phyloP scores from a whole-genome alignment of 1,139 yeast genomes.

The Chernovozyma sophiae-reginae region DNA sequence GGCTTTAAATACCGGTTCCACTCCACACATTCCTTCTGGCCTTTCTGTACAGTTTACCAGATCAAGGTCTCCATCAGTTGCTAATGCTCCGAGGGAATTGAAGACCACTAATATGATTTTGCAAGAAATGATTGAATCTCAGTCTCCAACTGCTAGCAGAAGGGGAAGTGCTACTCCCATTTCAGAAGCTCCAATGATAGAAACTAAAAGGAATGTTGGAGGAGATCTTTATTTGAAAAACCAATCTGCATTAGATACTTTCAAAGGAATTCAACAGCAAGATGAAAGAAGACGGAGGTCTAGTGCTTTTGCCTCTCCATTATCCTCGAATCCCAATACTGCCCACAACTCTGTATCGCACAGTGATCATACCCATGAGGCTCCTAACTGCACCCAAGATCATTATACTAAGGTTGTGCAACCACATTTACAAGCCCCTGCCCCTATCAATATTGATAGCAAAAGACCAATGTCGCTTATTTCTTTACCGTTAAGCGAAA shows the following conservation, averaged over 20 bases:
- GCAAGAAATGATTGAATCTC: slow-evolving; percentile 36
- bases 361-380: not conserved
- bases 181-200: slow-evolving; percentile 44
- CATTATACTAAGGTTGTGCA: not conserved
- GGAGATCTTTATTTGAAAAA: slow-evolving; percentile 50
- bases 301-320: slow-evolving; percentile 24
- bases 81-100: slow-evolving; percentile 24
- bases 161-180: slow-evolving; percentile 36
- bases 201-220: slow-evolving; percentile 50
- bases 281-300: slow-evolving; percentile 44
- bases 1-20: slow-evolving; percentile 3
- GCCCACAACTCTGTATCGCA: slow-evolving; percentile 8
- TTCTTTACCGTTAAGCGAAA: slow-evolving; percentile 62
- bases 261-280: slow-evolving; percentile 45
- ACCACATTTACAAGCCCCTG: slow-evolving; percentile 20
- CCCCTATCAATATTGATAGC: slow-evolving; percentile 27
- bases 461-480: slow-evolving; percentile 34
- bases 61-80: slow-evolving; percentile 19
- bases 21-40: slow-evolving; percentile 17
- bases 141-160: slow-evolving; percentile 21
- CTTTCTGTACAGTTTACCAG: slow-evolving; percentile 13
- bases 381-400: not conserved
- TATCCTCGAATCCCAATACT: slow-evolving; percentile 13
- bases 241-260: slow-evolving; percentile 47
- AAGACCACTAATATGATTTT: slow-evolving; percentile 21